These are phyloP conservation scores for Rhodomyrtus tomentosa DNA, from an alignment of 345 rosid species.

Conservation along the genomic window DNA sequence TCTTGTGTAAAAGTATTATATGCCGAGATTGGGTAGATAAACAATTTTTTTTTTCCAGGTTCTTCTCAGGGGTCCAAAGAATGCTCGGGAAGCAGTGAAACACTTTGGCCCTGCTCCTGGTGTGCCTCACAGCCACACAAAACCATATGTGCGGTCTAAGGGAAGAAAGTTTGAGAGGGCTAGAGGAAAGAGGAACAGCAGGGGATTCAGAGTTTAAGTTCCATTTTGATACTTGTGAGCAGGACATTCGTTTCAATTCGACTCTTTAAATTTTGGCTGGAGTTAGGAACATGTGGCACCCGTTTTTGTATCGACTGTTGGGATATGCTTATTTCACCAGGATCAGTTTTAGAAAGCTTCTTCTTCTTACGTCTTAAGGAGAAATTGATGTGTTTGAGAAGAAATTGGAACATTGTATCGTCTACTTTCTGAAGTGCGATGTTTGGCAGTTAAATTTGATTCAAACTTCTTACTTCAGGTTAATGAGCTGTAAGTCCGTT, in stretches of 20 bases:
- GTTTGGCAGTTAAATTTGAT: not conserved
- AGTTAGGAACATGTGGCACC: constrained; percentile 3
- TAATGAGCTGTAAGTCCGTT: not conserved
- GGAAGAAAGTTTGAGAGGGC: constrained; percentile 95
- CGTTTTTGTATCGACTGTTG: not conserved
- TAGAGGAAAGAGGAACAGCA: constrained; percentile 82
- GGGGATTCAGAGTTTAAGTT: constrained; percentile 61
- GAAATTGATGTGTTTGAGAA: not conserved
- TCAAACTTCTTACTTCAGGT: not conserved
- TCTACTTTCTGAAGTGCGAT: not conserved
- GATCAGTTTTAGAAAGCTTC: not conserved
- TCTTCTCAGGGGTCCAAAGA: constrained; percentile 96
- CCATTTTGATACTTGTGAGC: constrained; percentile 2
- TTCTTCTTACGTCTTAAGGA: not conserved
- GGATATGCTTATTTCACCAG: not conserved
- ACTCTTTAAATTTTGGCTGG: constrained; percentile 26
- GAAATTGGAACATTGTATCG: not conserved
- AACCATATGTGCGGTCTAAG: constrained; percentile 76
- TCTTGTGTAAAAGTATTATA: not conserved
- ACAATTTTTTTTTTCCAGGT: constrained; percentile 15
- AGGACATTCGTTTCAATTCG: constrained; percentile 8
- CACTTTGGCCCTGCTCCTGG: constrained; percentile 99
- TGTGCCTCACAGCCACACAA: constrained; percentile 85
- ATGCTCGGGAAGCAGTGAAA: constrained; percentile 87
- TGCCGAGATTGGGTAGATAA: not conserved